Evolutionary conservation across 768 basidiomycete genomes (phyloP), one percentile per base, ranked within the genome.

Genomic region (Paxillus involutus): DNA sequence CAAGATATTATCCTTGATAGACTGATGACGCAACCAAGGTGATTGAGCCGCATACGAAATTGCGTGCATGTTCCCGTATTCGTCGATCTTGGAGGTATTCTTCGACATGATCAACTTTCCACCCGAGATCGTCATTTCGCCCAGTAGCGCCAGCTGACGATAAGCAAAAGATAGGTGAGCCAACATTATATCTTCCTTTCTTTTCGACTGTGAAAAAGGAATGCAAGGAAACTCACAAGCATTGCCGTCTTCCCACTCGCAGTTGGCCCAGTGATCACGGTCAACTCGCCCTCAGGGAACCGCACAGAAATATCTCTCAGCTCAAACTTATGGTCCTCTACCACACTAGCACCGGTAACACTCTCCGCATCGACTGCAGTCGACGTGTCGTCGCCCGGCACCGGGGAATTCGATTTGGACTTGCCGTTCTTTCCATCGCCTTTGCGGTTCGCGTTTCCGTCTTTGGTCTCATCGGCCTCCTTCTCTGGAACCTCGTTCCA

Each of bases 1-100:
- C 10, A 90, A 70, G 63, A 94, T 90, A 63, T 94, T 93, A 39
- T 87, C 86, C 59, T 79, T 83, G 67, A 93, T 89, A 0, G 88
- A 86, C 44, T 85, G 83, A 61, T 88, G 84, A 16, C 81, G 76
- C 49, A 88, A 67, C 85, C 85, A 89, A 0, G 85, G 84, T 1
- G 82, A 79, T 61, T 93, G 90, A 0, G 87, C 80, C 14, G 85
- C 85, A 59, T 89, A 91, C 0, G 88, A 85, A 11, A 91, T 79
- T 2, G 81, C 60, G 3, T 84, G 83, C 73, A 79, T 82, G 30
- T 81, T 67, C 0, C 88, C 89, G 39, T 81, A 63, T 45, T 79
- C 77, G 57, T 91, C 85, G 12, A 88, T 72, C 8, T 71, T 75
- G 14, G 79, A 79, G 0, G 81, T 69, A 54, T 75, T 64, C 58